These are phyloP conservation scores for Populus ilicifolia DNA, from an alignment of 345 rosid genomes.

Conservation along the genomic window DNA sequence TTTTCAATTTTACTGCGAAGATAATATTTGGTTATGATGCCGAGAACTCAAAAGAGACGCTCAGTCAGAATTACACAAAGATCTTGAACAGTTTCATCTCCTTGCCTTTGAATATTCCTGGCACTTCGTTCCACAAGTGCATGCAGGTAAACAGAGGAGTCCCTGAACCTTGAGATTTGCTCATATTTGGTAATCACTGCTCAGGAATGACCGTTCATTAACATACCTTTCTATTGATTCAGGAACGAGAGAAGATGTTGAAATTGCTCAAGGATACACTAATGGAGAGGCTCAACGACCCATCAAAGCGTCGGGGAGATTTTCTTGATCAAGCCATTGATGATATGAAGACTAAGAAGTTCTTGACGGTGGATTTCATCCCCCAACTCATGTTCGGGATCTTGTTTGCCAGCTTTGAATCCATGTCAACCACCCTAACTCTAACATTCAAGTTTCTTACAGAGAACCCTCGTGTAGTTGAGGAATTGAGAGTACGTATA, in stretches of 20 bases:
- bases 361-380: slow-evolving; percentile 25
- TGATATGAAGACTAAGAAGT: slow-evolving; percentile 23
- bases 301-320: slow-evolving; percentile 15
- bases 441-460: slow-evolving; percentile 25
- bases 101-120: slow-evolving; percentile 36
- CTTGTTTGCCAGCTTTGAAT: slow-evolving; percentile 16
- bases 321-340: slow-evolving; percentile 20
- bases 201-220: not conserved
- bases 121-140: slow-evolving; percentile 37
- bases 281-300: slow-evolving; percentile 14
- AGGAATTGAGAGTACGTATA: slow-evolving; percentile 26
- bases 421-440: slow-evolving; percentile 5
- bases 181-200: not conserved
- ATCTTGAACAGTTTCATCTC: slow-evolving; percentile 20
- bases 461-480: slow-evolving; percentile 31
- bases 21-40: slow-evolving; percentile 21
- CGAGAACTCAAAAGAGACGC: slow-evolving; percentile 1
- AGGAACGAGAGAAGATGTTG: slow-evolving; percentile 16
- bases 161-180: not conserved
- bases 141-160: slow-evolving; percentile 21
- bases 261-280: slow-evolving; percentile 4
- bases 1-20: slow-evolving; percentile 23
- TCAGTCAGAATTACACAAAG: slow-evolving; percentile 14
- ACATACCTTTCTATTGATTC: not conserved
- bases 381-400: slow-evolving; percentile 24